These are phyloP conservation scores for Sisymbrium altissimum DNA, from an alignment of 345 rosid species.

Conservation along the genomic window DNA sequence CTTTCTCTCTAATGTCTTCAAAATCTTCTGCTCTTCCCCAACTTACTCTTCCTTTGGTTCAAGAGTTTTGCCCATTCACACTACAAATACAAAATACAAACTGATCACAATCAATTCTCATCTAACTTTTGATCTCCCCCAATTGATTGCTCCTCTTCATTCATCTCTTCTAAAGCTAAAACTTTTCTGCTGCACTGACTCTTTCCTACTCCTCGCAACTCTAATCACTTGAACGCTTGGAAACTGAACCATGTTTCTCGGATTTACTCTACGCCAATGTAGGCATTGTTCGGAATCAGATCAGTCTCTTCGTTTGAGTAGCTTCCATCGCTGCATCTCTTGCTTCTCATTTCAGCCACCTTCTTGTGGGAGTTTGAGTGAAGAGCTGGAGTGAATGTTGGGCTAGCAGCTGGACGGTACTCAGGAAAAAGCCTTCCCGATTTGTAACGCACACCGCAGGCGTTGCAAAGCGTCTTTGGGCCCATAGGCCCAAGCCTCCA, in stretches of 20 bases:
- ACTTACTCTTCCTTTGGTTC: no score
- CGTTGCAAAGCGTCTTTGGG: constrained; percentile 96
- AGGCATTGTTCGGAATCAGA: constrained; percentile 33
- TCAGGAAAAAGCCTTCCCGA: constrained; percentile 97
- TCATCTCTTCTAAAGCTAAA: constrained; percentile 36
- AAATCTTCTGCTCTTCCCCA: constrained; percentile 33
- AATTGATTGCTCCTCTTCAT: constrained; percentile 24
- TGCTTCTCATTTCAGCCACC: constrained; percentile 89
- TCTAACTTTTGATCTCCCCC: constrained; percentile 9
- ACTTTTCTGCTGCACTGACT: constrained; percentile 27
- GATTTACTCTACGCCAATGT: constrained; percentile 24
- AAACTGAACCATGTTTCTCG: background rate
- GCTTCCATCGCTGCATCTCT: constrained; percentile 29
- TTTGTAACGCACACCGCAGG: constrained; percentile 93
- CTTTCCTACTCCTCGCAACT: constrained; percentile 34
- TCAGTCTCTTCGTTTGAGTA: constrained; percentile 10
- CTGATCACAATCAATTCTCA: constrained; percentile 31
- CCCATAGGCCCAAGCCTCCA: constrained; percentile 99
- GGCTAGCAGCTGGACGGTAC: constrained; percentile 96
- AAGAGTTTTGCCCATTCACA: constrained; percentile 32
- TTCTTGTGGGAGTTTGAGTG: constrained; percentile 98
- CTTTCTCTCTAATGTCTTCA: constrained; percentile 28
- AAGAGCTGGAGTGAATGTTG: constrained; percentile 76
- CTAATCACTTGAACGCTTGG: constrained; percentile 21
- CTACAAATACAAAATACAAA: constrained; percentile 35